Evolutionary conservation across 768 basidiomycete species (phyloP).

Genomic region (Leccinum imitatum): DNA sequence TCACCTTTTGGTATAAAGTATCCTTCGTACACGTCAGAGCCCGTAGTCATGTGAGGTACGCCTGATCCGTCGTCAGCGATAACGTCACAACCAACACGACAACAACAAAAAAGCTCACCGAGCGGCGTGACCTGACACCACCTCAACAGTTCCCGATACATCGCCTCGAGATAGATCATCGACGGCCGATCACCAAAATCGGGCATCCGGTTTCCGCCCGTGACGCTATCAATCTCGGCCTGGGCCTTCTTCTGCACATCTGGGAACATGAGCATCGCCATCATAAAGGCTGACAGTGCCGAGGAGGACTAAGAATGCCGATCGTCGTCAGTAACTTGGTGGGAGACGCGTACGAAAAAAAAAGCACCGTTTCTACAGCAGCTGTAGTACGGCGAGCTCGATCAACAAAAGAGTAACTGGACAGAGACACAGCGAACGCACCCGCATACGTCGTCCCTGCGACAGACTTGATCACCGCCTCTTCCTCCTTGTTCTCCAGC

Average conservation of each 20-base stretch:
- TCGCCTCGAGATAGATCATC: slow-evolving; percentile 29
- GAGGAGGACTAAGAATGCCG: slow-evolving; percentile 18
- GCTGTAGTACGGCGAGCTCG: slow-evolving; percentile 7
- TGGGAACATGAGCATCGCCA: slow-evolving; percentile 28
- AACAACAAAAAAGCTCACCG: slow-evolving; percentile 8
- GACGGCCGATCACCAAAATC: slow-evolving; percentile 21
- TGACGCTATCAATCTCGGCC: slow-evolving; percentile 27
- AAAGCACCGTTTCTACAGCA: slow-evolving; percentile 21
- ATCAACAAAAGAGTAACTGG: not conserved
- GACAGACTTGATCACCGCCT: slow-evolving; percentile 28
- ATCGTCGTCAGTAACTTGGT: not conserved
- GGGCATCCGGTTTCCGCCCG: slow-evolving; percentile 16
- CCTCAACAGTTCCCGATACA: slow-evolving; percentile 21
- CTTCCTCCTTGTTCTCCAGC: slow-evolving; percentile 28
- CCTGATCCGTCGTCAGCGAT: slow-evolving; percentile 16
- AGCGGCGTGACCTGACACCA: slow-evolving; percentile 28
- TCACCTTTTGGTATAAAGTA: slow-evolving; percentile 24
- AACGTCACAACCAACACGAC: not conserved
- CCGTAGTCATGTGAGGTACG: slow-evolving; percentile 27
- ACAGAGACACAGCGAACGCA: slow-evolving; percentile 5
- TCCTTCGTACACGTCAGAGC: slow-evolving; percentile 15
- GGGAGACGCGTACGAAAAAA: too few relatives aligned
- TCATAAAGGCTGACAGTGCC: slow-evolving; percentile 25
- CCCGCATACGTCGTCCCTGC: slow-evolving; percentile 33
- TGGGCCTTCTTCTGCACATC: slow-evolving; percentile 27